A percentile compares a stretch with the other conserved stretches of the same genome.
Conservation (phyloP, 768 basidiomycete species). For the Leccinum uliginosum region DNA sequence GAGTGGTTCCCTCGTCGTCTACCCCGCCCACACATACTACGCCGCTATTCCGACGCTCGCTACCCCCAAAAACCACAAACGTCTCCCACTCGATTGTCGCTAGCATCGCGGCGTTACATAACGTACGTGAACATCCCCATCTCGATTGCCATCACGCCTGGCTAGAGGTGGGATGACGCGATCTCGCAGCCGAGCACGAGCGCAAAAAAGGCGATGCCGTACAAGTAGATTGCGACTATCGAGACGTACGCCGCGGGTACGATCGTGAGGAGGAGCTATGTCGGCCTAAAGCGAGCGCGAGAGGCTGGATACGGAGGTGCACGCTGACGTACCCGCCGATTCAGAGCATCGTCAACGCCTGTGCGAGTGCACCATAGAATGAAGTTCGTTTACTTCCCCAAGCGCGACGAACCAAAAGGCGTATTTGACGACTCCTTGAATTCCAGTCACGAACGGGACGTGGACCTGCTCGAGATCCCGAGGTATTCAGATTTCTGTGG, state of each 20-base stretch:
- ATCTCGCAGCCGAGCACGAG: constrained; percentile 34
- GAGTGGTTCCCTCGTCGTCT: constrained; percentile 37
- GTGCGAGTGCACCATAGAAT: constrained; percentile 28
- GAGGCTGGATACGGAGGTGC: no score
- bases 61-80: constrained; percentile 31
- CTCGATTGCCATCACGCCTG: constrained; percentile 30
- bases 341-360: constrained; percentile 36
- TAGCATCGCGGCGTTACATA: constrained; percentile 38
- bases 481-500: constrained; percentile 34
- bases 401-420: constrained; percentile 28
- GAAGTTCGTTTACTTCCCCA: constrained; percentile 33
- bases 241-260: constrained; percentile 31
- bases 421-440: constrained; percentile 41
- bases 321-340: constrained; percentile 29
- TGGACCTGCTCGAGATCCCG: constrained; percentile 29
- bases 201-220: constrained; percentile 35
- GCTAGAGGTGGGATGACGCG: constrained; percentile 34
- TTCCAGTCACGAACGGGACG: constrained; percentile 35
- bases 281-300: no score
- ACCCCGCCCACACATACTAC: constrained; percentile 32
- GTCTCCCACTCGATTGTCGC: constrained; percentile 26
- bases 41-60: constrained; percentile 27
- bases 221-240: constrained; percentile 35
- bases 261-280: constrained; percentile 19
- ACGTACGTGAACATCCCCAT: constrained; percentile 31